Evolutionary conservation across 805 yeast species (phyloP).

Genomic region (Ogataea ramenticola): DNA sequence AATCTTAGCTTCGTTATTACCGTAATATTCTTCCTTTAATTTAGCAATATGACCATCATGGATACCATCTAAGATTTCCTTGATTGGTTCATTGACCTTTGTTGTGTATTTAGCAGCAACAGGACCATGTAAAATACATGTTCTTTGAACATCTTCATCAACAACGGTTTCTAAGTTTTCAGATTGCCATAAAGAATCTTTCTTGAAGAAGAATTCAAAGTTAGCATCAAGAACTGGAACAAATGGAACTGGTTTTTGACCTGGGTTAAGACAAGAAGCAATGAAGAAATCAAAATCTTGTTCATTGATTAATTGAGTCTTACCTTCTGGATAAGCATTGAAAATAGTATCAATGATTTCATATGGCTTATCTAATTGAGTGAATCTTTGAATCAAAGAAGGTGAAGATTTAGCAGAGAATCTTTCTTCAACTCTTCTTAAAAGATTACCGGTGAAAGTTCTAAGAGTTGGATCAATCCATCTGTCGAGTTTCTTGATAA

Average conservation of each 20-base stretch:
- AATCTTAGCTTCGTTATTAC: constrained; percentile 60
- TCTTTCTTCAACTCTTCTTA: constrained; percentile 97
- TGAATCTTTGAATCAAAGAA: constrained; percentile 70
- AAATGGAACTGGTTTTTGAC: constrained; percentile 96
- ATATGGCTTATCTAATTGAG: constrained; percentile 63
- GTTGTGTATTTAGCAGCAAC: constrained; percentile 93
- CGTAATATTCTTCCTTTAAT: constrained; percentile 63
- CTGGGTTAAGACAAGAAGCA: constrained; percentile 71
- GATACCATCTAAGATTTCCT: constrained; percentile 78
- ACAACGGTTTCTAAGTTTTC: constrained; percentile 95
- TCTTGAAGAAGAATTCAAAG: constrained; percentile 94
- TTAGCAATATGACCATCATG: constrained; percentile 83
- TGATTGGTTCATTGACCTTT: constrained; percentile 85
- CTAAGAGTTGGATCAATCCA: constrained; percentile 89
- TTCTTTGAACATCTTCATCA: constrained; percentile 93
- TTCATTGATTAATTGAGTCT: constrained; percentile 79
- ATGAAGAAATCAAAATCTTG: constrained; percentile 94
- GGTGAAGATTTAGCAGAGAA: constrained; percentile 51
- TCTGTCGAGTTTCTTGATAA: constrained; percentile 63
- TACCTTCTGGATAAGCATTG: constrained; percentile 64
- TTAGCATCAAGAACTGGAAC: constrained; percentile 92
- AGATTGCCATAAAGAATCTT: constrained; percentile 98
- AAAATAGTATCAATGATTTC: constrained; percentile 53
- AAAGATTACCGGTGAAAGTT: constrained; percentile 77
- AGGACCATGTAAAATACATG: constrained; percentile 98